A percentile compares a stretch with the other conserved stretches of the same genome.
Conservation (phyloP, 2,329 filamentous ascomycete species). For the Fusarium pseudograminearum region DNA sequence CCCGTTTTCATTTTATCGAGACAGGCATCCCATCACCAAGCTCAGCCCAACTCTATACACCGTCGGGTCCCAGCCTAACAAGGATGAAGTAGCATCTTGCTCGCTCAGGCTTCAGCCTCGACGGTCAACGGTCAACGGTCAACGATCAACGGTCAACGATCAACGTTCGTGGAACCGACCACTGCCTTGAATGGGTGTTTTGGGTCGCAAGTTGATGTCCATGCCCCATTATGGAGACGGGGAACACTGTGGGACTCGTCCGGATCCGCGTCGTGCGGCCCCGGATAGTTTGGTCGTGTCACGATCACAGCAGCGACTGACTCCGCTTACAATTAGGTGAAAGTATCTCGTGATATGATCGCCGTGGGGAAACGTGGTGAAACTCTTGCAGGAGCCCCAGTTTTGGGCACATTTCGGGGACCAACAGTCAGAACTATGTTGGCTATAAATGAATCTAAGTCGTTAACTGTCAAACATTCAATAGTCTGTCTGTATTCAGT, state of each 20-base stretch:
- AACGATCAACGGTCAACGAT: conserved; percentile 1
- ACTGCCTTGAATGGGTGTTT: conserved; percentile 15
- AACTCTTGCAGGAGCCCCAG: conserved; percentile 16
- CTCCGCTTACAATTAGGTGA: conserved; percentile 41
- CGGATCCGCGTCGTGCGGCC: conserved; percentile 24
- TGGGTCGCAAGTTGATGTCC: conserved; percentile 11
- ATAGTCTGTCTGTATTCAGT: not conserved
- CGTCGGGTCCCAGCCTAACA: not conserved
- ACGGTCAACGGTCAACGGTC: conserved; percentile 1
- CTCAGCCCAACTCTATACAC: not conserved
- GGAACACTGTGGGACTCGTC: conserved; percentile 19
- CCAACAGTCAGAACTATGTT: not conserved
- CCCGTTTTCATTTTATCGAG: conserved; percentile 6
- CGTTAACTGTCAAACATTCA: not conserved
- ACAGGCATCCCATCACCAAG: conserved; percentile 24
- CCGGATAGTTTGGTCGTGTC: conserved; percentile 11
- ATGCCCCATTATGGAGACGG: conserved; percentile 15
- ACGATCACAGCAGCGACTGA: conserved; percentile 7
- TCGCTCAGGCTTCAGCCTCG: conserved; percentile 6
- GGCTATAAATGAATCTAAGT: not conserved
- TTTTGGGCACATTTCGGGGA: not conserved
- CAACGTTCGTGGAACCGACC: conserved; percentile 11
- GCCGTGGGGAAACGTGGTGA: conserved; percentile 23
- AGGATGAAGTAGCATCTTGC: not conserved
- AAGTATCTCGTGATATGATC: conserved; percentile 47